phyloP scores from a whole-genome alignment of 1,139 yeast genomes.

The Hemisphaericaspora subhashii region DNA sequence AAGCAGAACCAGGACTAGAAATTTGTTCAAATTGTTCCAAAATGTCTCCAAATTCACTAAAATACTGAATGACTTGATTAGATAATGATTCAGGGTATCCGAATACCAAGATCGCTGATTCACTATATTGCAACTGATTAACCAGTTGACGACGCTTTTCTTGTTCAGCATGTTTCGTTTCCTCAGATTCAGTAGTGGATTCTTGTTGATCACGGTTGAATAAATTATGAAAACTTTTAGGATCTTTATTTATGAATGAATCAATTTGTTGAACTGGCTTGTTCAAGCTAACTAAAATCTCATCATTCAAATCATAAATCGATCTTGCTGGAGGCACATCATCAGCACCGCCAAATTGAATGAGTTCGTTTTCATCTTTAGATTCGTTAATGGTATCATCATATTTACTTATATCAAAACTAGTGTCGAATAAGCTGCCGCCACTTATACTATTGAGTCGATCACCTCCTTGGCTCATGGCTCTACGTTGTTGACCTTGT shows the following conservation, averaged over 20 bases:
- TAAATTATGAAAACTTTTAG: slow-evolving; percentile 44
- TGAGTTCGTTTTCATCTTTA: slow-evolving; percentile 1
- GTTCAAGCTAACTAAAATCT: slow-evolving; percentile 32
- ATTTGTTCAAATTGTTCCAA: slow-evolving; percentile 65
- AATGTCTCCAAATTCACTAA: slow-evolving; percentile 77
- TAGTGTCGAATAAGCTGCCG: slow-evolving; percentile 16
- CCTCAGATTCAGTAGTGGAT: slow-evolving; percentile 10
- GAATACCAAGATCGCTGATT: slow-evolving; percentile 76
- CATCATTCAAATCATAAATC: slow-evolving; percentile 55
- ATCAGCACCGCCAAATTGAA: slow-evolving; percentile 22
- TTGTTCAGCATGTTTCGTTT: slow-evolving; percentile 3
- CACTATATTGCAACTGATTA: slow-evolving; percentile 34
- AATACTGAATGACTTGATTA: slow-evolving; percentile 66
- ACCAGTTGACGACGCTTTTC: slow-evolving; percentile 9
- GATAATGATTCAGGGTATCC: slow-evolving; percentile 85
- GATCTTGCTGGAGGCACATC: slow-evolving; percentile 65
- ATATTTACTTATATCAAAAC: slow-evolving; percentile 16
- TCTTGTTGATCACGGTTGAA: slow-evolving; percentile 34
- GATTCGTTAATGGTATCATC: slow-evolving; percentile 33
- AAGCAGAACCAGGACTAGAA: background rate
- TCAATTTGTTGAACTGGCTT: slow-evolving; percentile 39
- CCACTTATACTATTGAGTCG: background rate
- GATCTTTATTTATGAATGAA: slow-evolving; percentile 44
- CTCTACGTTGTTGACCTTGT: slow-evolving; percentile 13
- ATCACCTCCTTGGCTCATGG: background rate